Base-by-base conservation (phyloP, 2,329 filamentous ascomycete species). In the Amauroascus niger region DNA sequence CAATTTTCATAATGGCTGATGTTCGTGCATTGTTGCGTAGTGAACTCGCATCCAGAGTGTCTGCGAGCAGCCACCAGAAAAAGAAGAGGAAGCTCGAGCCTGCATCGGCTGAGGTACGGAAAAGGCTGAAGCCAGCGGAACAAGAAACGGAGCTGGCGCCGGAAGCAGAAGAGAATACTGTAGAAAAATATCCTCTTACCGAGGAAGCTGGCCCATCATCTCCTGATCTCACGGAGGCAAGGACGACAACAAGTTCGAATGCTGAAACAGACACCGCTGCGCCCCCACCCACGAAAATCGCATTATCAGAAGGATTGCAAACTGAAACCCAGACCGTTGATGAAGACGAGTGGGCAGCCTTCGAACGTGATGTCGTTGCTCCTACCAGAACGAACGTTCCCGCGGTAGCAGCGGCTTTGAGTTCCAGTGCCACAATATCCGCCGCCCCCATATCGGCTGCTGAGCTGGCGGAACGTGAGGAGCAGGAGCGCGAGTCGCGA, bases 331-430 rank as follows among this genome's bases (percentile, higher is more conserved):
- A 65, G 46, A 28, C 51, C 3, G 71, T 87, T 7, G 82, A 90
- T 65, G 87, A 95, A 63, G 81, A 84, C 52, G 87, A 93, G 69
- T 93, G 87, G 86, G 85, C 87, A 1, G 87, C 87, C 7, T 94
- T 95, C 65, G 85, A 95, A 66, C 86, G 86, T 2, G 87, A 95
- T 52, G 82, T 95, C 53, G 84, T 82, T 6, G 71, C 67, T 39
- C 67, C 71, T 48, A 68, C 69, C 7, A 67, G 67, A 53, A 57
- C 58, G n/a, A 41, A 63, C 61, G 14, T 63, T 69, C 41, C 58
- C 62, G n/a, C n/a, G 20, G 64, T 66, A 3, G 53, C 70, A 49
- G 57, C 64, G 4, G 62, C 68, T 1, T 62, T 56, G 52, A 62
- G 61, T 48, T 56, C 61, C 1, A 75, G 78, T 55, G 82, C 80